Evolutionary conservation across 2,329 filamentous ascomycete species (phyloP), one percentile per base, ranked within the genome.

Genomic region (Fusarium sp.): DNA sequence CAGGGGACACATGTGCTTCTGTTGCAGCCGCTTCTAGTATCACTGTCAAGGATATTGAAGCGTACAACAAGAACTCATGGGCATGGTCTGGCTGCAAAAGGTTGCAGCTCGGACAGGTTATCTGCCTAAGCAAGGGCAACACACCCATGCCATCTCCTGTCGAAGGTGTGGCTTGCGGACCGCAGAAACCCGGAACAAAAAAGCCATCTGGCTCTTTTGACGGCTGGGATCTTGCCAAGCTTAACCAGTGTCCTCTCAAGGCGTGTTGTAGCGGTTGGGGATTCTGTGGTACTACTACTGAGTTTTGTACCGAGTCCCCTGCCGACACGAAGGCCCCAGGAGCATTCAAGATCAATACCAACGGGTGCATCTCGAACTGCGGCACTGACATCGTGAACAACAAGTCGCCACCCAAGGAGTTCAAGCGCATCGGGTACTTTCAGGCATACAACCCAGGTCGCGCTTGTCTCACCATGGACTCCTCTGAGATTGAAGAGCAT

Each of bases 211-310:
- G 47, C 6, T 48, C 52, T 1, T 57, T 49, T 13, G 49, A 41
- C 3, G 42, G 29, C 1, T 34, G 34, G 13, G 41, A 61, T 8
- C 62, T 70, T n/a, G 55, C 65, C 2, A 47, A 67, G 6, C 67
- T 80, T 0, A 79, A 77, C 30, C 77, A 74, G 1, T 80, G 77
- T 25, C 75, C 75, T 1, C 65, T 79, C 0, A 77, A 77, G 3
- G 71, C 73, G 14, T 79, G 77, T 59, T 77, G 77, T 57, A 70
- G 81, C 60, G 74, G 77, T 32, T 83, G 79, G 78, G 83, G 82
- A 4, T 72, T 78, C 18, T 64, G 61, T 16, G 61, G 61, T 1
- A 53, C 47, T n/a, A 45, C 40, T 1, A 20, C 37, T 2, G 47
- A 59, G 46, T 53, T 53, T 9, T 59, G 40, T 20, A 30, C 47